Evolutionary conservation across 2,329 filamentous ascomycete genomes (phyloP), one percentile per base, ranked within the genome.

Genomic region (Alternaria dauci): DNA sequence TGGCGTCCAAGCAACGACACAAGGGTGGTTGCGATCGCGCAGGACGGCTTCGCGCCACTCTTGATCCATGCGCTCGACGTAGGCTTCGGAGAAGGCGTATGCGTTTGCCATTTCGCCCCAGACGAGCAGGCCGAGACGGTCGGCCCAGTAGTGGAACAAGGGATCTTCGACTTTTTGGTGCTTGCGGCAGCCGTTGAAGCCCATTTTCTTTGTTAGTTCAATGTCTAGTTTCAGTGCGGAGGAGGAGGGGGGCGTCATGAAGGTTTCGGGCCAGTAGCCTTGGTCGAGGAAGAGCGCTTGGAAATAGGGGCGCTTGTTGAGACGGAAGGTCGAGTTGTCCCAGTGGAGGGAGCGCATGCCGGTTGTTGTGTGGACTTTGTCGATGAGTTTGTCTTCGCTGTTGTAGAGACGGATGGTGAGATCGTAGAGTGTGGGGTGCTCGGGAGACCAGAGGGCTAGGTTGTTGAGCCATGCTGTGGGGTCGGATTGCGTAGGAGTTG

Each of bases 51-150:
- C 88, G 2, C 81, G 80, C 89, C 89, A 91, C 70, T 91, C 89
- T 52, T 83, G 79, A 65, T 88, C 83, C 78, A 90, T 89, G 1
- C 88, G 81, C 25, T 85, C 81, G 8, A 85, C 81, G 63, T 88
- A 89, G 30, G 86, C 83, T 6, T 81, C 70, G 63, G 82, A 86
- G 74, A 89, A 90, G 58, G 86, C 82, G 69, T 89, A 91, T 2
- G 86, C 85, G 64, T 88, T 90, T 39, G 86, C 86, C 81, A 88
- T 88, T 72, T 89, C 87, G 25, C 85, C 86, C 87, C 87, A 89
- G 5, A 89, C 86, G 0, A 89, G 79, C 74, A 86, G 88, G 1
- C 87, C 87, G 1, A 88, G 82, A 52, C 79, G 81, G 62, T 89
- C 85, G 2, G 87, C 87, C 83, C 84, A 87, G 79, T 88, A 87